phyloP scores from a whole-genome alignment of 1,139 yeast genomes.

The Saccharomycopsis hybrid region DNA sequence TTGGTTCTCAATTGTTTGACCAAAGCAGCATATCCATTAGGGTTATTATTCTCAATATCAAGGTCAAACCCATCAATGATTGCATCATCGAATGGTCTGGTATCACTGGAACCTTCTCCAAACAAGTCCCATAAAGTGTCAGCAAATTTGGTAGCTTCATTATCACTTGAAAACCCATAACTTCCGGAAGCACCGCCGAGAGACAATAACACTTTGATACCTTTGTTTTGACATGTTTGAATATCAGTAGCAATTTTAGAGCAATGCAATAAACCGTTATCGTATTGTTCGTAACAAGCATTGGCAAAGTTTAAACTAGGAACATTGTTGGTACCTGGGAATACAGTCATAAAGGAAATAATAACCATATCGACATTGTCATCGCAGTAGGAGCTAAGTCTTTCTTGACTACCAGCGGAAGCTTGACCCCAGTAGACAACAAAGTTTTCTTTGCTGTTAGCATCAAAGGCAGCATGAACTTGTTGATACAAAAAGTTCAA shows the following conservation, averaged over 20 bases:
- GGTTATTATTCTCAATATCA: slow-evolving; percentile 54
- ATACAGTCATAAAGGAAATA: slow-evolving; percentile 61
- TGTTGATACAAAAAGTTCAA: neutral
- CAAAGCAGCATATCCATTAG: slow-evolving; percentile 55
- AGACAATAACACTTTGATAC: slow-evolving; percentile 73
- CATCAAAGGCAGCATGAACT: slow-evolving; percentile 34
- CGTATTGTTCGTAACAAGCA: slow-evolving; percentile 50
- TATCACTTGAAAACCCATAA: slow-evolving; percentile 64
- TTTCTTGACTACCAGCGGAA: slow-evolving; percentile 66
- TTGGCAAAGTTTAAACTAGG: slow-evolving; percentile 62
- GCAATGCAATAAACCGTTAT: slow-evolving; percentile 56
- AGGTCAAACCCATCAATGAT: slow-evolving; percentile 67
- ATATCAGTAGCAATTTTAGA: slow-evolving; percentile 68
- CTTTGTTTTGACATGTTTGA: slow-evolving; percentile 70
- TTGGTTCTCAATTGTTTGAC: slow-evolving; percentile 53
- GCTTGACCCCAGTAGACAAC: slow-evolving; percentile 93
- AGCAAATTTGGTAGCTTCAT: slow-evolving; percentile 65
- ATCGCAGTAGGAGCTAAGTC: slow-evolving; percentile 62
- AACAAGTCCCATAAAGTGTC: slow-evolving; percentile 75
- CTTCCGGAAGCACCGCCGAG: slow-evolving; percentile 83
- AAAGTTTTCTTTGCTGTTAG: slow-evolving; percentile 47
- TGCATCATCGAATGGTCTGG: slow-evolving; percentile 75
- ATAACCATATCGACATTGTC: slow-evolving; percentile 66
- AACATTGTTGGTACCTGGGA: slow-evolving; percentile 41
- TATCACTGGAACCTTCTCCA: slow-evolving; percentile 60